phyloP scores from a whole-genome alignment of 306 rosid genomes.

The Canavalia ensiformis region DNA sequence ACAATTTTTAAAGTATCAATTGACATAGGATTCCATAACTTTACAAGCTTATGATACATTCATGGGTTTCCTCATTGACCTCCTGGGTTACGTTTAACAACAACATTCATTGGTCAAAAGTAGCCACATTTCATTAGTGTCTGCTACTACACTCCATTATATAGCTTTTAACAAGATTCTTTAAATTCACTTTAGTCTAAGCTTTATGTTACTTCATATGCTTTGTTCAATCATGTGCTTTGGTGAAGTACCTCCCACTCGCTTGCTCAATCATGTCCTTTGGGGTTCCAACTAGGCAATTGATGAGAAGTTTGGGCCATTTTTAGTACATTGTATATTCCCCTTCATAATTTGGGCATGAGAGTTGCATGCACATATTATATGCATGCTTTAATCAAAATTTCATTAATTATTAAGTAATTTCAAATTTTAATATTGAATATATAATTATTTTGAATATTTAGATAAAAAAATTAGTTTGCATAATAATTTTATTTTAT shows the following conservation, averaged over 20 bases:
- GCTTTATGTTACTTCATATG: slow-evolving; percentile 88
- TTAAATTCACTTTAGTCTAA: slow-evolving; percentile 75
- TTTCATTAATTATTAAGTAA: neutral
- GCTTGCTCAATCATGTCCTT: slow-evolving; percentile 68
- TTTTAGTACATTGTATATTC: slow-evolving; percentile 44
- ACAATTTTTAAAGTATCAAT: slow-evolving; percentile 36
- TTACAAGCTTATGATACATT: slow-evolving; percentile 57
- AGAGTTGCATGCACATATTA: slow-evolving; percentile 31
- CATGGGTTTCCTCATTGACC: slow-evolving; percentile 74
- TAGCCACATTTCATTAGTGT: slow-evolving; percentile 73
- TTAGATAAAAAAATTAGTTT: no score
- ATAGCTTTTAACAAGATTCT: slow-evolving; percentile 93
- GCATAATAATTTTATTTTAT: no score
- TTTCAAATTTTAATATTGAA: no score
- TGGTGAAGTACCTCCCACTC: slow-evolving; percentile 57
- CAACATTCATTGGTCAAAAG: slow-evolving; percentile 75
- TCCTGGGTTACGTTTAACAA: slow-evolving; percentile 53
- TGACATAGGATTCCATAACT: slow-evolving; percentile 92
- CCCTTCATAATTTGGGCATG: slow-evolving; percentile 42
- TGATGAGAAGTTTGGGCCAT: slow-evolving; percentile 31
- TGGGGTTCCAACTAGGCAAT: slow-evolving; percentile 47
- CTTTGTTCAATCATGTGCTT: slow-evolving; percentile 60
- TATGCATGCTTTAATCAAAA: slow-evolving; percentile 31
- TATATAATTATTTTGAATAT: no score
- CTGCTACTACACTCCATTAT: slow-evolving; percentile 95